Evolutionary conservation across 805 yeast genomes (phyloP).

Genomic region (Brettanomyces nanus): DNA sequence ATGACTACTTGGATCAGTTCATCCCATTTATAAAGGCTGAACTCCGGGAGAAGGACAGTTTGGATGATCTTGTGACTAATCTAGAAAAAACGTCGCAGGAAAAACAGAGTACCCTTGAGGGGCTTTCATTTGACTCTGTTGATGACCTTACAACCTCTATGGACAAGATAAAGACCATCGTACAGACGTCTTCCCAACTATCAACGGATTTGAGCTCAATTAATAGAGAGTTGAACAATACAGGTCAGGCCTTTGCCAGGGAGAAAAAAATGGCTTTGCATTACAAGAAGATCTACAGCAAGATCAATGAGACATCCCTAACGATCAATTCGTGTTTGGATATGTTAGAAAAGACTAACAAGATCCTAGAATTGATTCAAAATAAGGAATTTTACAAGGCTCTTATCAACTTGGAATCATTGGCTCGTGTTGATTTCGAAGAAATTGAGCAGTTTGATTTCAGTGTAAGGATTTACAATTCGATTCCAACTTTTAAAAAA

Average conservation of each 20-base stretch:
- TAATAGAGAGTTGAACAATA: conserved; percentile 47
- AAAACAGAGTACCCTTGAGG: conserved; percentile 57
- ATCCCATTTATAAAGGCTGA: conserved; percentile 69
- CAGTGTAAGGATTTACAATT: conserved; percentile 60
- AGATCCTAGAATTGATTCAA: conserved; percentile 71
- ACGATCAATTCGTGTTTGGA: conserved; percentile 68
- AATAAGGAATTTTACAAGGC: conserved; percentile 78
- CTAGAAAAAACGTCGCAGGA: conserved; percentile 44
- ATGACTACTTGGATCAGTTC: conserved; percentile 70
- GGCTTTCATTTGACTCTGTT: conserved; percentile 53
- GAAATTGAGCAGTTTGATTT: conserved; percentile 64
- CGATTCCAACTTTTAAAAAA: conserved; percentile 68
- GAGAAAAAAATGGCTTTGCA: conserved; percentile 53
- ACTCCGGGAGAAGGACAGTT: conserved; percentile 38
- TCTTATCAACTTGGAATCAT: conserved; percentile 68
- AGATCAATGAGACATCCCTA: conserved; percentile 63
- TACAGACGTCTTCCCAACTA: conserved; percentile 47
- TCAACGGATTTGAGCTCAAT: conserved; percentile 47
- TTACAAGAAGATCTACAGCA: conserved; percentile 53
- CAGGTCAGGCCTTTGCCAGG: conserved; percentile 58
- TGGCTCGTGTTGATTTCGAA: conserved; percentile 59
- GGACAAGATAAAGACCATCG: conserved; percentile 53
- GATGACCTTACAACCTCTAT: conserved; percentile 50
- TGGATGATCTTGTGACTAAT: conserved; percentile 47
- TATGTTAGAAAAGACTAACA: conserved; percentile 79